A percentile compares a stretch with the other conserved stretches of the same genome.
Evolutionary conservation across 2,329 filamentous ascomycete species (phyloP).

Genomic region (Penicillium sp.): DNA sequence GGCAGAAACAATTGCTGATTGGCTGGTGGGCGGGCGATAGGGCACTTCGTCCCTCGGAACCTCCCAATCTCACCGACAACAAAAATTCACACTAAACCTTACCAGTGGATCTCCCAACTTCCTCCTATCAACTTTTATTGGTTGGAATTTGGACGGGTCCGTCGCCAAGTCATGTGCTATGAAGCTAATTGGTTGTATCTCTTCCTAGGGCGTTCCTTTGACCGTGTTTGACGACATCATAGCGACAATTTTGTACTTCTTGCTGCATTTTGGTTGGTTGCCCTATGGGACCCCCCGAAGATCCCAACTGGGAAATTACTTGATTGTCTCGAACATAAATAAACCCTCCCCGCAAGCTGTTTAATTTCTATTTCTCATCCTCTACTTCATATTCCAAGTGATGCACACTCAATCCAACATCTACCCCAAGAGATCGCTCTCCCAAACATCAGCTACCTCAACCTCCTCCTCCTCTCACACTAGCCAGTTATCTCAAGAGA

Average conservation of each 20-base stretch:
- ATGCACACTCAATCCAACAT: constrained; percentile 19
- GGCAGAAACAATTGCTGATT: constrained; percentile 19
- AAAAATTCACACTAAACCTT: constrained; percentile 24
- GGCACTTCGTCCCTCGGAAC: constrained; percentile 2
- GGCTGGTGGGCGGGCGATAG: constrained; percentile 5
- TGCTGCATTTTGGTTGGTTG: constrained; percentile 23
- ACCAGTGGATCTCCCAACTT: constrained; percentile 19
- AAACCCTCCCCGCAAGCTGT: constrained; percentile 4
- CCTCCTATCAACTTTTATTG: constrained; percentile 10
- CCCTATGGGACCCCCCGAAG: constrained; percentile 18
- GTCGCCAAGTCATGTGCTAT: not conserved
- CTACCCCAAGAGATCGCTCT: constrained; percentile 21
- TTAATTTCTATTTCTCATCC: not conserved
- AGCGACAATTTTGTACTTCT: not conserved
- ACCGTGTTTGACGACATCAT: constrained; percentile 6
- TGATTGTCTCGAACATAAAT: constrained; percentile 18
- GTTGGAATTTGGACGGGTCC: constrained; percentile 5
- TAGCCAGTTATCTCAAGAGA: constrained; percentile 19
- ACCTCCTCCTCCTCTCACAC: constrained; percentile 20
- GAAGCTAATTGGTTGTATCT: constrained; percentile 13
- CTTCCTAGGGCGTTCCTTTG: not conserved
- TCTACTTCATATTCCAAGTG: constrained; percentile 8
- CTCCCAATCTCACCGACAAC: constrained; percentile 21
- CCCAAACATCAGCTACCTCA: constrained; percentile 22
- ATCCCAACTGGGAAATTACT: constrained; percentile 1